phyloP scores from a whole-genome alignment of 371 early-diverging fungal genomes.

The Apophysomyces variabilis region DNA sequence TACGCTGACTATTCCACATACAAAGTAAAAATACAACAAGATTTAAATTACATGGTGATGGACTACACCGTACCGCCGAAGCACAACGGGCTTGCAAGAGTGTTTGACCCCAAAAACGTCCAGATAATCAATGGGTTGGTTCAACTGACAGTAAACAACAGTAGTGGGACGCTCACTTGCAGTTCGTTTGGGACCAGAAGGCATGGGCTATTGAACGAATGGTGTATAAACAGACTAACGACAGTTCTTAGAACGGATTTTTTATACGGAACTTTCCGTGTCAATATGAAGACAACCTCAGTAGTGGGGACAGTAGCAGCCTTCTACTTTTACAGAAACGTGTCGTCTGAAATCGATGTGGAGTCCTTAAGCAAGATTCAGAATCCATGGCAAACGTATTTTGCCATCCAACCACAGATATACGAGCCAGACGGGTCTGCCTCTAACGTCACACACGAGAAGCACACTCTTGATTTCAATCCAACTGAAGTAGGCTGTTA shows the following conservation, averaged over 20 bases:
- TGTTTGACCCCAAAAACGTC: constrained; percentile 39
- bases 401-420: constrained; percentile 48
- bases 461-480: constrained; percentile 29
- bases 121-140: constrained; percentile 26
- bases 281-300: constrained; percentile 32
- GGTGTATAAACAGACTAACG: neutral
- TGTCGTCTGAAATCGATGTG: constrained; percentile 49
- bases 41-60: constrained; percentile 40
- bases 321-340: constrained; percentile 42
- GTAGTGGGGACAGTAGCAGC: constrained; percentile 48
- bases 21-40: constrained; percentile 28
- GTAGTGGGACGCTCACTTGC: constrained; percentile 23
- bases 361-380: constrained; percentile 40
- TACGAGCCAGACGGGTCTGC: constrained; percentile 40
- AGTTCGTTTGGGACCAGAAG: constrained; percentile 47
- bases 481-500: constrained; percentile 30
- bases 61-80: constrained; percentile 41
- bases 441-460: constrained; percentile 37
- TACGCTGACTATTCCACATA: constrained; percentile 38
- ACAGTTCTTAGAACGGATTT: neutral
- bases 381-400: constrained; percentile 39
- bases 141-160: constrained; percentile 27
- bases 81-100: constrained; percentile 29
- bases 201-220: constrained; percentile 9
- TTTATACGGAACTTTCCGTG: constrained; percentile 50